Evolutionary conservation across 2,329 filamentous ascomycete genomes (phyloP).

Genomic region (Arthroderma sp.): DNA sequence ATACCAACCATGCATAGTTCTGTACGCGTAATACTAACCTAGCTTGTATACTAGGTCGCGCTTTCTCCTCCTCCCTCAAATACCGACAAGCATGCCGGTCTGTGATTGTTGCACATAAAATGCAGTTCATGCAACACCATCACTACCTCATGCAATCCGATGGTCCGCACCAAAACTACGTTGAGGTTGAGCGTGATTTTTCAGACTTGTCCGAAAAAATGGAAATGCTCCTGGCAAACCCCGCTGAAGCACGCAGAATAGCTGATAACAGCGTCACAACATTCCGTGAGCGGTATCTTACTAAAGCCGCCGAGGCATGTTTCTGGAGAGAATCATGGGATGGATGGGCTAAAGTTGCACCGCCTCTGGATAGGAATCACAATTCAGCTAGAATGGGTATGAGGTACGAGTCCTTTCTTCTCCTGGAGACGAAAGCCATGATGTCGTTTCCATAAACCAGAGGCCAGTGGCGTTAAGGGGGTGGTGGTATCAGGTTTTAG

Average conservation of each 20-base stretch:
- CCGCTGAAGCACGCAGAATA: constrained; percentile 29
- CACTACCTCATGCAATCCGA: constrained; percentile 31
- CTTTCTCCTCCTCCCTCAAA: constrained; percentile 39
- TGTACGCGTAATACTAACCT: too few relatives aligned
- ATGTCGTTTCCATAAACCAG: not conserved
- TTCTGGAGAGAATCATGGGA: constrained; percentile 37
- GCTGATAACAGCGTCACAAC: constrained; percentile 33
- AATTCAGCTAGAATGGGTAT: constrained; percentile 9
- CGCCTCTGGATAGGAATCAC: constrained; percentile 5
- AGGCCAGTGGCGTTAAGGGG: too few relatives aligned
- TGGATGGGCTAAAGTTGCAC: constrained; percentile 16
- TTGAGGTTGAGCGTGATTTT: constrained; percentile 39
- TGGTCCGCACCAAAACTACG: constrained; percentile 36
- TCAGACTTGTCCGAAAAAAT: constrained; percentile 38
- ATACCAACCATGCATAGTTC: too few relatives aligned
- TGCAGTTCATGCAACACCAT: constrained; percentile 37
- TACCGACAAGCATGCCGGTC: constrained; percentile 38
- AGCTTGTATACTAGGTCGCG: constrained; percentile 16
- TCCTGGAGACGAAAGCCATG: constrained; percentile 18
- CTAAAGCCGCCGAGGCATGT: constrained; percentile 38
- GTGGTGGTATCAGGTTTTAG: too few relatives aligned
- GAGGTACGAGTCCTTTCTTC: constrained; percentile 21
- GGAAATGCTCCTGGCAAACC: constrained; percentile 25
- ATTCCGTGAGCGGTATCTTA: constrained; percentile 39
- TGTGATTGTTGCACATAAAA: constrained; percentile 36